Evolutionary conservation across 352 stramenopile species (phyloP).

Genomic region (Phytopythium ostracodes): DNA sequence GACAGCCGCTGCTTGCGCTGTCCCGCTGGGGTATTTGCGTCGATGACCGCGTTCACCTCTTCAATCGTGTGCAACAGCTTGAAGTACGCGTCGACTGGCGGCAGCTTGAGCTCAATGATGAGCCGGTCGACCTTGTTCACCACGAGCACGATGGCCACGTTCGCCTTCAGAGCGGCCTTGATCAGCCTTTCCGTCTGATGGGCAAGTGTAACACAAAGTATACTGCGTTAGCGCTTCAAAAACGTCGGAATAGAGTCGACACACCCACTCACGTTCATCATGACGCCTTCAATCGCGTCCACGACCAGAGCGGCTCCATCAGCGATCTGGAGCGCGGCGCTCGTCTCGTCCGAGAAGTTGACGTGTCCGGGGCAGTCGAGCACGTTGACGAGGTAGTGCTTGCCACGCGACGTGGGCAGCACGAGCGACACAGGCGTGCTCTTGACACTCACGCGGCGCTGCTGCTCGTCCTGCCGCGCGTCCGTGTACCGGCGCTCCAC

Average conservation of each 20-base stretch:
- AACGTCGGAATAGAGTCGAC: too few species aligned
- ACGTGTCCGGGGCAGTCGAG: constrained; percentile 97
- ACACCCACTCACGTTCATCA: constrained; percentile 85
- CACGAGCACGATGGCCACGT: constrained; percentile 88
- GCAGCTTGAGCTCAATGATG: constrained; percentile 98
- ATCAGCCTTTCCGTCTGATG: constrained; percentile 94
- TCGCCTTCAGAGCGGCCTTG: constrained; percentile 88
- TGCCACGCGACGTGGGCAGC: constrained; percentile 91
- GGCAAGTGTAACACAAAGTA: too few species aligned
- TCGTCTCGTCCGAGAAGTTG: constrained; percentile 97
- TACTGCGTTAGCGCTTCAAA: too few species aligned
- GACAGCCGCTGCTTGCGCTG: constrained; percentile 70
- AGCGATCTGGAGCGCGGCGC: constrained; percentile 89
- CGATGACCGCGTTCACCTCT: constrained; percentile 93
- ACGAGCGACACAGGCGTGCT: constrained; percentile 95
- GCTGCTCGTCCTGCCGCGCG: constrained; percentile 95
- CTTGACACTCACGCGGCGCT: constrained; percentile 96
- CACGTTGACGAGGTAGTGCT: constrained; percentile 96
- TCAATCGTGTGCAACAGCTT: constrained; percentile 98
- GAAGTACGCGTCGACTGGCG: constrained; percentile 97
- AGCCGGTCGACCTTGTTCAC: constrained; percentile 99
- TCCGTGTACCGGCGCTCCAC: constrained; percentile 93
- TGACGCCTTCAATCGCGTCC: constrained; percentile 97
- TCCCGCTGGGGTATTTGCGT: constrained; percentile 46
- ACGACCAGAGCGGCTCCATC: constrained; percentile 97